These are phyloP conservation scores for Aspergillus amoenus DNA, from an alignment of 2,329 filamentous ascomycete genomes.

Conservation along the genomic window DNA sequence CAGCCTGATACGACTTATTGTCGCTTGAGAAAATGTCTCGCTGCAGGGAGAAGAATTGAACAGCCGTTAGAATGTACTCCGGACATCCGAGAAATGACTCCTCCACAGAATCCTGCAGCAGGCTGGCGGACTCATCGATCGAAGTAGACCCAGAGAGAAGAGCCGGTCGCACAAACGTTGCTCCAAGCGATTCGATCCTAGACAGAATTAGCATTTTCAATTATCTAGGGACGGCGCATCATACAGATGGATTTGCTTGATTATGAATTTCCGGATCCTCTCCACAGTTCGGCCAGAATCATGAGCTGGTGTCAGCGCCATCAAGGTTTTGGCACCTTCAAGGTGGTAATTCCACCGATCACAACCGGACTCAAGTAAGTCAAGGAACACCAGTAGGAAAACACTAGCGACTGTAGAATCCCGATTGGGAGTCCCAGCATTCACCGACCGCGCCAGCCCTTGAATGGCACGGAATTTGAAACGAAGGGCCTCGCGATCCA, in stretches of 20 bases:
- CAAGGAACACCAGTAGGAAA: constrained; percentile 34
- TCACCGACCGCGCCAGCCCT: constrained; percentile 25
- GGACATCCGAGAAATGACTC: constrained; percentile 39
- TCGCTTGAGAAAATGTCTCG: constrained; percentile 23
- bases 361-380: constrained; percentile 33
- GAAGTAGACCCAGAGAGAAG: constrained; percentile 25
- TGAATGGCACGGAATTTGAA: constrained; percentile 38
- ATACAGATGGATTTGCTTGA: constrained; percentile 31
- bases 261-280: constrained; percentile 30
- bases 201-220: background rate
- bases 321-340: constrained; percentile 31
- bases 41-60: constrained; percentile 28
- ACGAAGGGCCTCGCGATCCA: constrained; percentile 29
- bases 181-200: constrained; percentile 36
- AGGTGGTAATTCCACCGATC: constrained; percentile 36
- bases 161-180: constrained; percentile 32
- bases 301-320: constrained; percentile 18
- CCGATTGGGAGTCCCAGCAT: constrained; percentile 10
- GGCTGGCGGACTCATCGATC: constrained; percentile 13
- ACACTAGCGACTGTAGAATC: constrained; percentile 35
- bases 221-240: background rate
- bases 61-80: constrained; percentile 30
- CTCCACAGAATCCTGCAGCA: constrained; percentile 29
- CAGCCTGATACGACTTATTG: background rate
- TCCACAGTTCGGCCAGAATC: constrained; percentile 29